Base-by-base conservation (phyloP, 2,329 filamentous ascomycete species). In the Fusarium chlamydosporum region DNA sequence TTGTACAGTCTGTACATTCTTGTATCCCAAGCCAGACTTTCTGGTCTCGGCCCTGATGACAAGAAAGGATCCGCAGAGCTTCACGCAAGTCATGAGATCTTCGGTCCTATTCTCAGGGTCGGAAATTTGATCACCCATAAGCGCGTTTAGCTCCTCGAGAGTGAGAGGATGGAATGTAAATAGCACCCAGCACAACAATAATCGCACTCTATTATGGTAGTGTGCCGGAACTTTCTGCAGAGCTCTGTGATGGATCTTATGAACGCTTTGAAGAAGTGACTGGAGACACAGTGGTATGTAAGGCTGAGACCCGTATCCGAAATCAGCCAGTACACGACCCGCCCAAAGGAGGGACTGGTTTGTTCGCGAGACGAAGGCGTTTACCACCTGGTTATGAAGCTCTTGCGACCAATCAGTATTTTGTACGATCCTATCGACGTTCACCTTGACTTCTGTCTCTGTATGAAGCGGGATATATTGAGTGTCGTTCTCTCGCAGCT, bases 111-210 rank as follows among this genome's bases (percentile, higher is more conserved):
- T 15, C 2, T 62, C 52, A 13, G 23, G 10, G 5, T 34, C 27
- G 9, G 40, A 27, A 12, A 3, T 4, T 8, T 46, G 13, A 12
- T 26, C 15, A 2, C 37, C n/a, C 3, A 16, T 41, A 2, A 64
- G 33, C 10, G 7, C 20, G 11, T 23, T n/a, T 6, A 64, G 10
- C n/a, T 64, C 59, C 7, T 18, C 7, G 2, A 64, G 9, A 7
- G 33, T 47, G 6, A 64, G 38, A 20, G 61, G 61, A 6, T 58
- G 15, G 9, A 37, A 58, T 23, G 45, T 29, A 37, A 64, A 13
- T 1, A 55, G 6, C 5, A 52, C 9, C 61, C 52, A 64, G 5
- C 16, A 46, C 13, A 64, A 27, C 4, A 64, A 11, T n/a, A 20
- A 26, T 2, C 45, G 45, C 3, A 27, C 15, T n/a, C 31, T 41